These are phyloP conservation scores for Incumbomyces delicatus DNA, from an alignment of 2,329 filamentous ascomycete species.

Conservation along the genomic window DNA sequence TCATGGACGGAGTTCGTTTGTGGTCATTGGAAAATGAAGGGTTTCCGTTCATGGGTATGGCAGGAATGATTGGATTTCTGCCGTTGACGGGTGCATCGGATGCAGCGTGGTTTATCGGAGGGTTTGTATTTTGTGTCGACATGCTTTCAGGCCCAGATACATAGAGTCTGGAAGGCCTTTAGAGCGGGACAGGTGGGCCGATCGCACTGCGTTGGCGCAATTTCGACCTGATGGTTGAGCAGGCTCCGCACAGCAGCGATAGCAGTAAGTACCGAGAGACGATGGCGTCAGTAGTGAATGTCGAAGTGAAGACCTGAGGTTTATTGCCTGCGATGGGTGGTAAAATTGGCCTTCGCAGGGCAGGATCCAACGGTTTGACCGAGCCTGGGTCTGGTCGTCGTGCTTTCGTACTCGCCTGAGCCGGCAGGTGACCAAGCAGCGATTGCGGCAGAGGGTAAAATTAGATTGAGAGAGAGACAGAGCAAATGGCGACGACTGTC, in stretches of 20 bases:
- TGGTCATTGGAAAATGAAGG: slow-evolving; percentile 51
- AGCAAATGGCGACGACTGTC: slow-evolving; percentile 19
- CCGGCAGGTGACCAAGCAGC: slow-evolving; percentile 13
- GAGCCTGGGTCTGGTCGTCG: background rate
- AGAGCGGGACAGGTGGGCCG: slow-evolving; percentile 11
- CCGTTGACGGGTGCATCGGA: slow-evolving; percentile 20
- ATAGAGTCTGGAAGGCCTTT: slow-evolving; percentile 17
- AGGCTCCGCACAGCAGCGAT: too few species aligned
- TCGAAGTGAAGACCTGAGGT: background rate
- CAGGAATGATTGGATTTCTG: slow-evolving; percentile 47
- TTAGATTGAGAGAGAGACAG: too few species aligned
- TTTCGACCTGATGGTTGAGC: too few species aligned
- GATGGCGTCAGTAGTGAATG: slow-evolving; percentile 13
- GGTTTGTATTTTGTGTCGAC: slow-evolving; percentile 22
- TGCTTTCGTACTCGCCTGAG: slow-evolving; percentile 10
- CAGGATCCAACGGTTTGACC: background rate
- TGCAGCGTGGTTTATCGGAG: slow-evolving; percentile 17
- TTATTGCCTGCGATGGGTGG: background rate
- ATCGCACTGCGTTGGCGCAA: slow-evolving; percentile 11
- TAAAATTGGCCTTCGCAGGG: background rate
- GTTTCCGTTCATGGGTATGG: slow-evolving; percentile 56
- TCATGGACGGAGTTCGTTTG: slow-evolving; percentile 77
- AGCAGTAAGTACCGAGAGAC: too few species aligned
- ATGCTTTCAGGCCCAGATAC: slow-evolving; percentile 23
- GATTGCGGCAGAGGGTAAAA: background rate